Evolutionary conservation across 192 early-diverging fungal species (phyloP), one percentile per base, ranked within the genome.

Genomic region (Linnemannia schmuckeri): DNA sequence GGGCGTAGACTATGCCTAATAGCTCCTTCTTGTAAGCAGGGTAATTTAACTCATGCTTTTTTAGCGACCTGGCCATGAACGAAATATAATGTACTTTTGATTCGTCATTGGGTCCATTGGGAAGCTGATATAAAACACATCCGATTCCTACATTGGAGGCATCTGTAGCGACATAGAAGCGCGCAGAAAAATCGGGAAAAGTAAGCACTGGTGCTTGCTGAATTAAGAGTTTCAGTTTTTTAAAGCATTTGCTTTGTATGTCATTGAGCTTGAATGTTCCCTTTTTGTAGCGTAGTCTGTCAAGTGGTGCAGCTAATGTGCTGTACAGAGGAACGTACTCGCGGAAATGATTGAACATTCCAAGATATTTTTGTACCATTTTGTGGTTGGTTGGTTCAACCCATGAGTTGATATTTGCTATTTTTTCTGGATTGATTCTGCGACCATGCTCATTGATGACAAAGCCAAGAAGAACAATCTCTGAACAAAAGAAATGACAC

Each of bases 131-230:
- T 15, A 87, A 24, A 1, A 88, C 89, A 12, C 69, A 55, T 18
- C 87, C 88, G 37, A 90, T 82, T 20, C 88, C 89, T 7, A 63
- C 35, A 54, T 87, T 87, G 3, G 89, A 90, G 10, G 89, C 89
- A 35, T 90, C 88, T 35, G 88, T 89, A 3, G 74, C 84, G 2
- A 90, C 61, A 35, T 72, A 70, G 40, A 86, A 89, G 2, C 70
- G 78, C 24, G 52, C 8, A 24, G 74, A 69, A 40, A 77, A 76
- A 27, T 84, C 69, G n/a, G 89, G 89, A 52, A 78, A 82, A 0
- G 37, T 24, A 3, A 89, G 44, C 37, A 83, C 55, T 49, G 79
- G 87, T 6, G 74, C 80, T n/a, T 24, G 24, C 22, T 10, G 6
- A 1, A 81, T 41, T 1, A 76, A 3, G 12, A 6, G 3, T 37